Percentiles rank a stretch among this genome's conserved stretches.
phyloP scores from a whole-genome alignment of 1,284 basidiomycete species.

The Jaminaea rosea region DNA sequence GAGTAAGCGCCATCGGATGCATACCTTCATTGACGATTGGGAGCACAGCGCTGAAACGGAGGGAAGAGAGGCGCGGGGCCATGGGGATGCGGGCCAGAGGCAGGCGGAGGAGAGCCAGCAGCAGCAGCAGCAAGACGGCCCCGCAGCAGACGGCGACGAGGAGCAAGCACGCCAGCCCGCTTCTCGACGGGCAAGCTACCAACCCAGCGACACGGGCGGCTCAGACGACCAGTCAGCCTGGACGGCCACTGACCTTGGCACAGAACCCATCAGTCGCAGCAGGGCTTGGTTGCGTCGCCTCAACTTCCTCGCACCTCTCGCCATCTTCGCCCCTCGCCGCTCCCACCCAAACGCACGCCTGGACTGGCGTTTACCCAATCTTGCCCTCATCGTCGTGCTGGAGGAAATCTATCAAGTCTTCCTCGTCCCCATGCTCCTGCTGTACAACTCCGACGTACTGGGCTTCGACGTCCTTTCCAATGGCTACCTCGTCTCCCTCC shows the following conservation, averaged over 20 bases:
- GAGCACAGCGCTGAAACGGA: constrained; percentile 10
- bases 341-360: not conserved
- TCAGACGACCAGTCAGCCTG: too few relatives aligned
- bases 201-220: not conserved
- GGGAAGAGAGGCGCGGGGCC: constrained; percentile 7
- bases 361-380: constrained; percentile 27
- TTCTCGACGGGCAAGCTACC: constrained; percentile 1
- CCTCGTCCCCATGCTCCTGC: constrained; percentile 32
- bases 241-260: too few relatives aligned
- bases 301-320: constrained; percentile 30
- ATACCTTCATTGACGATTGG: constrained; percentile 28
- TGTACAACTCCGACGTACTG: constrained; percentile 37
- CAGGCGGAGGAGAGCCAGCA: not conserved
- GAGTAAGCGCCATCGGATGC: constrained; percentile 20
- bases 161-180: not conserved
- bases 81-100: not conserved
- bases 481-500: constrained; percentile 28
- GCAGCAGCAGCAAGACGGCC: not conserved
- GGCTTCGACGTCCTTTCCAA: constrained; percentile 35
- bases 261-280: too few relatives aligned
- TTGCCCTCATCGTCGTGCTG: constrained; percentile 27
- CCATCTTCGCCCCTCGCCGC: constrained; percentile 21
- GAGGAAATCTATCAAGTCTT: constrained; percentile 40
- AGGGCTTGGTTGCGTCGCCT: constrained; percentile 20
- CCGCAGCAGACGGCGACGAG: not conserved